A percentile compares a stretch with the other conserved stretches of the same genome.
Conservation (phyloP, 2,329 filamentous ascomycete species). For the Trichoderma polysporum region DNA sequence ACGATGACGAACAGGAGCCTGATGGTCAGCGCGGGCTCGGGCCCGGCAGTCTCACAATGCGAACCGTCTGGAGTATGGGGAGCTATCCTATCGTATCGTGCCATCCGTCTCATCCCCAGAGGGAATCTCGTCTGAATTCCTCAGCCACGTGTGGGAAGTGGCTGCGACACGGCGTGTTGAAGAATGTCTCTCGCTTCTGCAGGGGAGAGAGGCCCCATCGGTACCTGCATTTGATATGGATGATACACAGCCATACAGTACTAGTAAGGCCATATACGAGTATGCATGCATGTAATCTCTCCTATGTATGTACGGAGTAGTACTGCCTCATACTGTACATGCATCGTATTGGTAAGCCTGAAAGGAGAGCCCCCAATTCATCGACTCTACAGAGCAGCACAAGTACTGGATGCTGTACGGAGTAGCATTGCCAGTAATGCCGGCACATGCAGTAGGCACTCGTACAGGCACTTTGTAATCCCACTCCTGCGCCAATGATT, state of each 20-base stretch:
- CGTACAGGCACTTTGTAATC: background rate
- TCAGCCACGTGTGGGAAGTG: slow-evolving; percentile 5
- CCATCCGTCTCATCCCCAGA: background rate
- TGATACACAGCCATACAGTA: background rate
- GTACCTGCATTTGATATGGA: slow-evolving; percentile 6
- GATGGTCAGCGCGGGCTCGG: background rate
- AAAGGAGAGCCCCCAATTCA: background rate
- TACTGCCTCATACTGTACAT: background rate
- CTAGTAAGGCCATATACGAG: background rate
- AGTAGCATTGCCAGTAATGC: background rate
- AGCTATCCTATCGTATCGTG: no score
- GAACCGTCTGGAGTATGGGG: background rate
- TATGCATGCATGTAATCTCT: background rate
- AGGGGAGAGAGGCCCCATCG: slow-evolving; percentile 1
- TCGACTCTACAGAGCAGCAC: background rate
- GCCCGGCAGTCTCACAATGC: background rate
- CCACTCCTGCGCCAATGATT: no score
- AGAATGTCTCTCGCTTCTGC: slow-evolving; percentile 8
- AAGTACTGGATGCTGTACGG: no score
- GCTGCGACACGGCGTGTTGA: slow-evolving; percentile 16
- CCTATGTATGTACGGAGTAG: background rate
- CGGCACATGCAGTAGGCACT: background rate
- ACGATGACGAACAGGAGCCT: no score
- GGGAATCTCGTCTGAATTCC: slow-evolving; percentile 2
- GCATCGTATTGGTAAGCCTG: background rate